Evolutionary conservation across 2,329 filamentous ascomycete genomes (phyloP).

Genomic region (Alternaria atra): DNA sequence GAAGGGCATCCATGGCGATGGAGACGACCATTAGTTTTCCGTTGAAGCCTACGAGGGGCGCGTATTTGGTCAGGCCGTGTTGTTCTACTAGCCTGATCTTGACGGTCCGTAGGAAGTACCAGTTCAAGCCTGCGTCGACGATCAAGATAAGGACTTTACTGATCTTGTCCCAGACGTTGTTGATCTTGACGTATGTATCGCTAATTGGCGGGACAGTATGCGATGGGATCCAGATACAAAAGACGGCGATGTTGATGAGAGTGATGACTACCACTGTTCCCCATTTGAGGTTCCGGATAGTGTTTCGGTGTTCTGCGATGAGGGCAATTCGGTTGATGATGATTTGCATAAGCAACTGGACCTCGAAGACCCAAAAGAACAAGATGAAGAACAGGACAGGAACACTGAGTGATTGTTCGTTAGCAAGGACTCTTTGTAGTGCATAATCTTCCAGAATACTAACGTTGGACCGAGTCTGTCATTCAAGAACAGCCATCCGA

Average conservation of each 20-base stretch:
- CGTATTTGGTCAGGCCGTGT: conserved; percentile 54
- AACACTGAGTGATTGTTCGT: conserved; percentile 24
- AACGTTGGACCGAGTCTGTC: conserved; percentile 43
- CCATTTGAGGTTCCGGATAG: conserved; percentile 58
- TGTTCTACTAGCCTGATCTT: conserved; percentile 50
- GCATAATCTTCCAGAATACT: conserved; percentile 5
- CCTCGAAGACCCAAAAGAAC: conserved; percentile 46
- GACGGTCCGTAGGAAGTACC: conserved; percentile 60
- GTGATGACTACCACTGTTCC: conserved; percentile 57
- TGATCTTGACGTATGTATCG: conserved; percentile 55
- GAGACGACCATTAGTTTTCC: conserved; percentile 52
- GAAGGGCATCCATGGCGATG: conserved; percentile 53
- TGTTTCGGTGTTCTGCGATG: conserved; percentile 55
- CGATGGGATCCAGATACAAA: conserved; percentile 64
- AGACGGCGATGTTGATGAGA: conserved; percentile 63
- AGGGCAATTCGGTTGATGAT: conserved; percentile 65
- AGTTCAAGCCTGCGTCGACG: conserved; percentile 62
- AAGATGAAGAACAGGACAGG: conserved; percentile 46
- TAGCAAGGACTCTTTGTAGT: background rate
- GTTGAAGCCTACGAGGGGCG: conserved; percentile 53
- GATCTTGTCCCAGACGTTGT: conserved; percentile 62
- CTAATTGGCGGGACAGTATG: conserved; percentile 48
- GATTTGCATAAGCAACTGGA: conserved; percentile 64
- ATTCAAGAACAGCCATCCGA: conserved; percentile 46
- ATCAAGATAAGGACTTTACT: conserved; percentile 63